Evolutionary conservation across 139 green algal species (phyloP).

Genomic region (Pleodorina starrii): DNA sequence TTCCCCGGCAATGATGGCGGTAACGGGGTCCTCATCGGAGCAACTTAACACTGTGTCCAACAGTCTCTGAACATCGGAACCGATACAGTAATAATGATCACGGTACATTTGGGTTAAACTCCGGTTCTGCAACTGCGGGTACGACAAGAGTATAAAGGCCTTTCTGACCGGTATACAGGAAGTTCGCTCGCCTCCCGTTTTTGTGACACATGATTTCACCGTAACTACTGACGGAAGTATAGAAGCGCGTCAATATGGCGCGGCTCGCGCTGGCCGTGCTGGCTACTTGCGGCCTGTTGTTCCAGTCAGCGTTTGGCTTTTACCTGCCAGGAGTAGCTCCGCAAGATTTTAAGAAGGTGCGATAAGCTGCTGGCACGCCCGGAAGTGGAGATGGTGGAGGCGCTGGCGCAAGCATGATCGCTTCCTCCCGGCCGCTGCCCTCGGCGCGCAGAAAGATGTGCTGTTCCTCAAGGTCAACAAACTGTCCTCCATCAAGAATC

Average conservation of each 20-base stretch:
- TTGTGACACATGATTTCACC: too few relatives aligned
- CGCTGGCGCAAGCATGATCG: constrained; percentile 20
- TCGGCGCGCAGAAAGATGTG: constrained; percentile 80
- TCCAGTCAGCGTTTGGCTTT: constrained; percentile 71
- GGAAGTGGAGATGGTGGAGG: neutral
- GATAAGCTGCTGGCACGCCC: neutral
- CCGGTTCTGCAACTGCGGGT: too few relatives aligned
- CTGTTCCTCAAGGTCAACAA: constrained; percentile 97
- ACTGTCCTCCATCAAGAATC: constrained; percentile 91
- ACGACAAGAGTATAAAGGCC: too few relatives aligned
- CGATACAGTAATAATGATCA: too few relatives aligned
- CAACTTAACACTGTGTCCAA: too few relatives aligned
- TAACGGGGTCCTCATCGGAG: too few relatives aligned
- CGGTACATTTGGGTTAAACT: too few relatives aligned
- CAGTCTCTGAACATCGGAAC: too few relatives aligned
- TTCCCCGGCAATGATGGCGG: too few relatives aligned
- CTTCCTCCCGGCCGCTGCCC: neutral
- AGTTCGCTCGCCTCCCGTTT: too few relatives aligned
- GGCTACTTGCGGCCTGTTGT: constrained; percentile 25
- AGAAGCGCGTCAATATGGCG: constrained; percentile 31
- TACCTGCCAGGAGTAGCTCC: constrained; percentile 96
- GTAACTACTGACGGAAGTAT: neutral
- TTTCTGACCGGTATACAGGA: too few relatives aligned
- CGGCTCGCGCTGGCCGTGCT: constrained; percentile 20
- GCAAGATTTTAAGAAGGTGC: constrained; percentile 86